Conservation (phyloP, 495 filamentous ascomycete genomes). For the Peziza echinospora region DNA sequence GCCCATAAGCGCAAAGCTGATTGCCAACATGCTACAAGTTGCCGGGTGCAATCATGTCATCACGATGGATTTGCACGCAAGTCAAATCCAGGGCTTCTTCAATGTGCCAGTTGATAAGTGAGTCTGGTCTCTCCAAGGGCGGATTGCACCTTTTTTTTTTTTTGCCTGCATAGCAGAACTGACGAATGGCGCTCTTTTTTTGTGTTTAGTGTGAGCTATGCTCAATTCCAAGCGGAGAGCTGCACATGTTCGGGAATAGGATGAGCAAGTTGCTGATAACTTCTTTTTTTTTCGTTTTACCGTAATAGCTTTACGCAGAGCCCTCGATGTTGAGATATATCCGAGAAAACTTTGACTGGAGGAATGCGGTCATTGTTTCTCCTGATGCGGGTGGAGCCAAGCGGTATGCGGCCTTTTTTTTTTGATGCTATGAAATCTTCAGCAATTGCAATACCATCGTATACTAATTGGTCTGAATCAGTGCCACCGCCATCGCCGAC, state of each 20-base stretch:
- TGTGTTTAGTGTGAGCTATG: too few relatives aligned
- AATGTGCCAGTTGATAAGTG: slow-evolving; percentile 71
- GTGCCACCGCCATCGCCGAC: slow-evolving; percentile 91
- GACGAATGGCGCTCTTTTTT: too few relatives aligned
- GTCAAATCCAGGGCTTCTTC: slow-evolving; percentile 83
- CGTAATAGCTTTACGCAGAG: slow-evolving; percentile 80
- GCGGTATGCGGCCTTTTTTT: slow-evolving; percentile 43
- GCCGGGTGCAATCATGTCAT: slow-evolving; percentile 76
- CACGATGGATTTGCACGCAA: slow-evolving; percentile 68
- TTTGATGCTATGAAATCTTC: neutral
- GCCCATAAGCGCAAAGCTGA: slow-evolving; percentile 74
- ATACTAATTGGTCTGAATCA: too few relatives aligned
- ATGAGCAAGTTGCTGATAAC: too few relatives aligned
- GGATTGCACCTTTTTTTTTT: too few relatives aligned
- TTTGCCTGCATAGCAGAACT: too few relatives aligned
- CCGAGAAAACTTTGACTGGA: slow-evolving; percentile 57
- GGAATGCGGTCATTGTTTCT: slow-evolving; percentile 82
- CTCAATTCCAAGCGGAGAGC: too few relatives aligned
- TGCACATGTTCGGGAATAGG: too few relatives aligned
- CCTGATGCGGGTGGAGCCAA: slow-evolving; percentile 95
- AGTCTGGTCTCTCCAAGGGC: too few relatives aligned
- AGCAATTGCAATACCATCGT: slow-evolving; percentile 2
- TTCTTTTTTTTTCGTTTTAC: slow-evolving; percentile 2
- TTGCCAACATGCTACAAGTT: slow-evolving; percentile 95
- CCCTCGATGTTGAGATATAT: slow-evolving; percentile 84